Base-by-base conservation (phyloP, 768 basidiomycete genomes). In the Rhizopogon vesiculosus region DNA sequence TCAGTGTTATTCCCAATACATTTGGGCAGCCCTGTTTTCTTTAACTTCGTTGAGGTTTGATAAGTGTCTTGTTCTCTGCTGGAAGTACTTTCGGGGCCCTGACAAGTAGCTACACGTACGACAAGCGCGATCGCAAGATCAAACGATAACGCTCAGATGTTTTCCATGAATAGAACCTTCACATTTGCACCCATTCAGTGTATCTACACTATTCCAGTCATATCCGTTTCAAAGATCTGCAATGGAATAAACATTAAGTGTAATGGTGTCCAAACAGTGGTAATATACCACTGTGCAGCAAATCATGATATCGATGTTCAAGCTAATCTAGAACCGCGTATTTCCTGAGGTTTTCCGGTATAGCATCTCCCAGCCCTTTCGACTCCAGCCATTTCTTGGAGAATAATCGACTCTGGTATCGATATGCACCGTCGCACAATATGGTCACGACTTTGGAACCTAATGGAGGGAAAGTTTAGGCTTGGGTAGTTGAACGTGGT, bases 351-450 rank as follows among this genome's bases (percentile, higher is more conserved):
- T 90, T 80, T 45, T 82, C 77, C 1, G 97, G 95, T 64, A 99
- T 91, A 22, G 87, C 85, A 35, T 80, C 75, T 42, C 81, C 78
- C 49, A 99, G 75, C 0, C 80, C 85, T 68, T 98, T 98, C 38
- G 80, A 75, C 66, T 85, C 76, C 45, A 99, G 74, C 97, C 97
- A 99, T 62, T 84, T 82, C 69, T 89, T 89, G 15, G 94, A 97
- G 76, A 99, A 99, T 38, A 99, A 75, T 10, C 97, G 82, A 58
- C 91, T 95, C 74, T 98, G 97, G 67, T 99, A 97, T 66, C 97
- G 83, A 66, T 98, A 96, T 44, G 97, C 97, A 7, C 96, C 97
- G 66, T 99, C 97, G 69, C 89, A 92, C 40, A 99, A 73, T 51
- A 98, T 80, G 5, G 97, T 99, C 1, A 85, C 93, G 29, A 98